A percentile compares a stretch with the other conserved stretches of the same genome.
phyloP scores from a whole-genome alignment of 495 filamentous ascomycete genomes.

The Cairneyella variabilis region DNA sequence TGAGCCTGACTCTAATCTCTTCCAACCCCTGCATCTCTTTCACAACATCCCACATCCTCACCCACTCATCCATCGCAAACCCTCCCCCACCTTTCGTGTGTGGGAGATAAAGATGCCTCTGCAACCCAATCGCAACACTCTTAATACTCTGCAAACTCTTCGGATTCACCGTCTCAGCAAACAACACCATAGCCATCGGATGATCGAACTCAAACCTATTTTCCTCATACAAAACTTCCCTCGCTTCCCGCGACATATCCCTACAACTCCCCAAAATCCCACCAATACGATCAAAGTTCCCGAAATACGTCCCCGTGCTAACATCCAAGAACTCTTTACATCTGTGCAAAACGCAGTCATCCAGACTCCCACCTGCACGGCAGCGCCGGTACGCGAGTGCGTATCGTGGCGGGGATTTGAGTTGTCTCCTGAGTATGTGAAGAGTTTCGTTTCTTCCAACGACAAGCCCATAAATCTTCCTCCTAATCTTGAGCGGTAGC shows the following conservation, averaged over 20 bases:
- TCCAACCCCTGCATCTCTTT: slow-evolving; percentile 2
- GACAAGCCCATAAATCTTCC: slow-evolving; percentile 2
- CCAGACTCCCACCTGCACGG: background rate
- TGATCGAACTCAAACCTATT: slow-evolving; percentile 9
- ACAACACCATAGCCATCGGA: background rate
- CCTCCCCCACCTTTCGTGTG: background rate
- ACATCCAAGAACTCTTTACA: slow-evolving; percentile 1
- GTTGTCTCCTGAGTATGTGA: background rate
- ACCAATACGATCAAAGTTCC: background rate
- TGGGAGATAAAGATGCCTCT: background rate
- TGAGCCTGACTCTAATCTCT: slow-evolving; percentile 6
- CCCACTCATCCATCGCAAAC: background rate
- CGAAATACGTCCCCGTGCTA: slow-evolving; percentile 1
- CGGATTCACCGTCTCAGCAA: background rate
- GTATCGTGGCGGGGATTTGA: background rate
- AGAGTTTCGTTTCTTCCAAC: background rate
- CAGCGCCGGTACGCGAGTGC: background rate
- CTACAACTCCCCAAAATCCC: slow-evolving; percentile 1
- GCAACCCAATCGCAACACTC: background rate
- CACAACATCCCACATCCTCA: slow-evolving; percentile 1
- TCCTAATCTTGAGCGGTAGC: slow-evolving; percentile 1
- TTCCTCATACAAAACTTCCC: background rate
- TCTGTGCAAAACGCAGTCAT: background rate
- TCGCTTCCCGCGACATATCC: slow-evolving; percentile 7
- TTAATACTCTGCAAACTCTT: background rate